Evolutionary conservation across 176 grass and related monocot species (phyloP).

Genomic region (Puya raimondii): DNA sequence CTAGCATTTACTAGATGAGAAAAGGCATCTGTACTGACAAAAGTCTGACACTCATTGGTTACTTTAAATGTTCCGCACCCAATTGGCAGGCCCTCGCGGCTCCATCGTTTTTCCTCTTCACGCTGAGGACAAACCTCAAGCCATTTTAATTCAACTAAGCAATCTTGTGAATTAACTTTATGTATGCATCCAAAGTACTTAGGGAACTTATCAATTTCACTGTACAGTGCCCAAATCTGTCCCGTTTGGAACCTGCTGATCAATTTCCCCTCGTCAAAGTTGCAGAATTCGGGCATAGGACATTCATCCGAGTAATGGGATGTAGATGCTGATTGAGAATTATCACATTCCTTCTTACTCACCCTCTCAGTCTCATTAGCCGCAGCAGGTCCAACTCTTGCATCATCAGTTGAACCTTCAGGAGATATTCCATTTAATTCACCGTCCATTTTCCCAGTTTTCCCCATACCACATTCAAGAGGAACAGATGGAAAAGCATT

Average conservation of each 20-base stretch:
- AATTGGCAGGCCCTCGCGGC: constrained; percentile 26
- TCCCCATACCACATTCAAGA: constrained; percentile 24
- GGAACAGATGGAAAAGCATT: constrained; percentile 47
- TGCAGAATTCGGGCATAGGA: constrained; percentile 44
- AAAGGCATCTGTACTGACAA: constrained; percentile 35
- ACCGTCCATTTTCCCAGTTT: constrained; percentile 11
- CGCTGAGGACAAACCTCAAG: constrained; percentile 38
- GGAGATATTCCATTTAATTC: constrained; percentile 19
- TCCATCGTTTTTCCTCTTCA: constrained; percentile 47
- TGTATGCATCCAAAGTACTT: constrained; percentile 67
- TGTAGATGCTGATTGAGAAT: neutral
- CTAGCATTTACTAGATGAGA: constrained; percentile 45
- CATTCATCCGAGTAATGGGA: neutral
- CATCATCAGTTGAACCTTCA: neutral
- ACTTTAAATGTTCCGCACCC: constrained; percentile 54
- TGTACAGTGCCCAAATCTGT: constrained; percentile 80
- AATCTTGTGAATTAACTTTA: constrained; percentile 29
- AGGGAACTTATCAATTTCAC: constrained; percentile 61
- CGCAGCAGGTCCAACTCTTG: neutral
- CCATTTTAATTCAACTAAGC: constrained; percentile 42
- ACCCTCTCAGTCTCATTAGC: neutral
- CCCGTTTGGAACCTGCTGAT: constrained; percentile 39
- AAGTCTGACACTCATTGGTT: constrained; percentile 4
- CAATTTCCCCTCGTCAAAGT: constrained; percentile 37
- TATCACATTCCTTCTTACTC: neutral